Evolutionary conservation across 2,329 filamentous ascomycete species (phyloP).

Genomic region (Plectosphaerella sp.): DNA sequence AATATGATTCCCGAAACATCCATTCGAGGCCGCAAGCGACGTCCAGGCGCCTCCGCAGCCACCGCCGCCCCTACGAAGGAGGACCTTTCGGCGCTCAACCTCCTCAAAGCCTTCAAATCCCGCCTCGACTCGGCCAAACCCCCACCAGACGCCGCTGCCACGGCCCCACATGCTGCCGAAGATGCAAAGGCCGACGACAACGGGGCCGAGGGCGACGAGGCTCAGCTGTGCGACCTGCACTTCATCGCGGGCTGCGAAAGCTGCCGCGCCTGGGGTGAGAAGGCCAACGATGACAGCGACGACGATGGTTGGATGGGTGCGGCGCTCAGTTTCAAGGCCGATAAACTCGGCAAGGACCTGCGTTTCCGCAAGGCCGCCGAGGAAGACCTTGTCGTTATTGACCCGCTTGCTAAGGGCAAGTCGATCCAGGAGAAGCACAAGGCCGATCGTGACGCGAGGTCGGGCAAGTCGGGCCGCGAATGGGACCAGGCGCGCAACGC

Average conservation of each 20-base stretch:
- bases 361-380: conserved; percentile 88
- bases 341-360: conserved; percentile 86
- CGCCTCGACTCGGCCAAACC: conserved; percentile 59
- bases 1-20: conserved; percentile 70
- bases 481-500: conserved; percentile 58
- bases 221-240: conserved; percentile 81
- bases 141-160: conserved; percentile 26
- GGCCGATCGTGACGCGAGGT: conserved; percentile 50
- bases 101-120: conserved; percentile 75
- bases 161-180: conserved; percentile 13
- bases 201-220: conserved; percentile 59
- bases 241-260: conserved; percentile 96
- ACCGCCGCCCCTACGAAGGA: conserved; percentile 36
- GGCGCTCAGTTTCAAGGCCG: conserved; percentile 78
- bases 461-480: conserved; percentile 46
- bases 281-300: conserved; percentile 52
- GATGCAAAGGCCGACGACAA: conserved; percentile 13
- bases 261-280: conserved; percentile 78
- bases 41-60: conserved; percentile 47
- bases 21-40: conserved; percentile 65
- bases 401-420: conserved; percentile 78
- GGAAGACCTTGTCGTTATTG: conserved; percentile 88
- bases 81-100: conserved; percentile 61
- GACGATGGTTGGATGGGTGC: conserved; percentile 82
- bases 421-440: conserved; percentile 64